Conservation (phyloP, 1,139 yeast genomes). For the Geotrichum phurueaensis region DNA sequence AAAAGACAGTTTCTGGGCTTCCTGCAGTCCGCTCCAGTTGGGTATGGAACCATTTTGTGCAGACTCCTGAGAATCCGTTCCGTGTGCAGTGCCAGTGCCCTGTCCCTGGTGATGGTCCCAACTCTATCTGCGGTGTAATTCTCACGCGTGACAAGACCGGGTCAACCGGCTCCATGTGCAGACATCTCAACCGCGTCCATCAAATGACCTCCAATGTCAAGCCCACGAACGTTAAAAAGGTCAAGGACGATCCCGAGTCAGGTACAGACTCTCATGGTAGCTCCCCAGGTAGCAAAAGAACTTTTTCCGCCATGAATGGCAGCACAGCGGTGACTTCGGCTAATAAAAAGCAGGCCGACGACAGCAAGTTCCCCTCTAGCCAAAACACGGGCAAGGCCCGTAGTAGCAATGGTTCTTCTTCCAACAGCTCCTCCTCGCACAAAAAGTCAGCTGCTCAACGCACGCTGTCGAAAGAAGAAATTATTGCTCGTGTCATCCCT, state of each 20-base stretch:
- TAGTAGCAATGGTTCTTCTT: constrained; percentile 1
- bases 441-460: constrained; percentile 6
- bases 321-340: background rate
- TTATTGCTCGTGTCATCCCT: constrained; percentile 14
- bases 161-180: constrained; percentile 20
- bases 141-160: constrained; percentile 20
- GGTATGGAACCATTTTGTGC: constrained; percentile 20
- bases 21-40: constrained; percentile 17
- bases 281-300: constrained; percentile 6
- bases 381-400: background rate
- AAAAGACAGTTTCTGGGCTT: background rate
- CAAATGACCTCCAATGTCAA: constrained; percentile 10
- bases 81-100: constrained; percentile 18
- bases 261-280: background rate
- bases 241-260: background rate
- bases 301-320: constrained; percentile 16
- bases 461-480: constrained; percentile 11
- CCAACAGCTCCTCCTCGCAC: background rate
- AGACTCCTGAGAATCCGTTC: constrained; percentile 18
- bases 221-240: constrained; percentile 4
- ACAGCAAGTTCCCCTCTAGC: background rate
- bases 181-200: constrained; percentile 18
- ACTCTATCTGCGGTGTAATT: constrained; percentile 17
- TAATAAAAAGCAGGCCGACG: background rate
- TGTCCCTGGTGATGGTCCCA: constrained; percentile 6